phyloP scores from a whole-genome alignment of 257 asterid genomes.

The Salvia miltiorrhiza region DNA sequence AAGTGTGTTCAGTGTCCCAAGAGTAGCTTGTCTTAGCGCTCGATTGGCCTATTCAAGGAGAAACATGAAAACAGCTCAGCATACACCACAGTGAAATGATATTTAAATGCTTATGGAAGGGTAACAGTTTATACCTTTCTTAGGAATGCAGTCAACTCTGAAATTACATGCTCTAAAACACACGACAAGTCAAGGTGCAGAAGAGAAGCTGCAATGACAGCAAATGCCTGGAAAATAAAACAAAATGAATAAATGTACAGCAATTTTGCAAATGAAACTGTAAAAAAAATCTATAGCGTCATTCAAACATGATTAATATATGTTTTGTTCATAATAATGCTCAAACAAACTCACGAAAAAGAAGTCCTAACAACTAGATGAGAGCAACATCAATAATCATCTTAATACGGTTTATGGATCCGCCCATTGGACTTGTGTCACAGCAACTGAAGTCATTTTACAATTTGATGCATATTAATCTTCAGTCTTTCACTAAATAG shows the following conservation, averaged over 20 bases:
- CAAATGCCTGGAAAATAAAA: conserved; percentile 71
- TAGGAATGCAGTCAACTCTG: conserved; percentile 94
- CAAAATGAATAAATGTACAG: background rate
- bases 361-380: background rate
- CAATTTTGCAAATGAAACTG: background rate
- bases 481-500: background rate
- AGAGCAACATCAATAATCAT: background rate
- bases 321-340: background rate
- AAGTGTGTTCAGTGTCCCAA: conserved; percentile 88
- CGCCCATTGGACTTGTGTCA: background rate
- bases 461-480: background rate
- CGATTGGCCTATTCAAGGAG: conserved; percentile 75
- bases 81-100: background rate
- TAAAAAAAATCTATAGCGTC: background rate
- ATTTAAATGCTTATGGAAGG: background rate
- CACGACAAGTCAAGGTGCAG: conserved; percentile 87
- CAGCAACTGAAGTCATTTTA: conserved; percentile 1
- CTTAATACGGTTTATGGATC: background rate
- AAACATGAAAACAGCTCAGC: conserved; percentile 19
- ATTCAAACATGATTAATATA: background rate
- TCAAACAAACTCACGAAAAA: conserved; percentile 11
- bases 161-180: conserved; percentile 79
- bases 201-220: conserved; percentile 94
- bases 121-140: conserved; percentile 57
- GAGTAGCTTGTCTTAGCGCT: conserved; percentile 90